These are phyloP conservation scores for Skeletonema potamos DNA, from an alignment of 108 stramenopile genomes.

Conservation along the genomic window DNA sequence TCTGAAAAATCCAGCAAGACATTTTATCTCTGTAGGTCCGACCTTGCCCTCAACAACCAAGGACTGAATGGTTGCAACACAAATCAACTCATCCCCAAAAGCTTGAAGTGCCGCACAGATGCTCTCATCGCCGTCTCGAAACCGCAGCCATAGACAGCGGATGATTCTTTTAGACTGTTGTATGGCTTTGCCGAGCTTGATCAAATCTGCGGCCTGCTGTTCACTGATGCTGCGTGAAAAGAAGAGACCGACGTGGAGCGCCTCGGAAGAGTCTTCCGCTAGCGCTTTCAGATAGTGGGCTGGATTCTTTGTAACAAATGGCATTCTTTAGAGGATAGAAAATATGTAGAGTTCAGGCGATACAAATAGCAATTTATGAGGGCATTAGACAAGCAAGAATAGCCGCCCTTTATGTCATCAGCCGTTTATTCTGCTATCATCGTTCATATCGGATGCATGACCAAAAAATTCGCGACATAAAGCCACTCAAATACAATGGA, in stretches of 20 bases:
- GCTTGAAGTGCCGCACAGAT: constrained; percentile 11
- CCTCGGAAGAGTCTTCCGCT: constrained; percentile 18
- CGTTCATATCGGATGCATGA: too few relatives aligned
- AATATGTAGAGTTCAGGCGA: neutral
- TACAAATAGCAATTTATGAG: neutral
- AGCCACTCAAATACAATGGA: too few relatives aligned
- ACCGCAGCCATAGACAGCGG: constrained; percentile 37
- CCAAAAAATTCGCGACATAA: too few relatives aligned
- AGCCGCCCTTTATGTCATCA: neutral
- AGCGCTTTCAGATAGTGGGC: constrained; percentile 29
- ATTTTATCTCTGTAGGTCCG: constrained; percentile 17
- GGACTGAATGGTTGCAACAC: constrained; percentile 22
- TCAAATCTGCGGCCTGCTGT: constrained; percentile 8
- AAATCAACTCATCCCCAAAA: constrained; percentile 32
- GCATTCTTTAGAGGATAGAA: neutral
- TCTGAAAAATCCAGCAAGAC: constrained; percentile 22
- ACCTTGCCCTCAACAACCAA: constrained; percentile 28
- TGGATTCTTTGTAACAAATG: constrained; percentile 33
- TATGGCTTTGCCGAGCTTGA: constrained; percentile 18
- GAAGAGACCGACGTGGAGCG: constrained; percentile 31
- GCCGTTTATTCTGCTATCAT: too few relatives aligned
- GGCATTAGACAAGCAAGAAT: neutral
- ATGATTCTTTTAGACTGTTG: constrained; percentile 15
- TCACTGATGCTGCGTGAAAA: constrained; percentile 18
- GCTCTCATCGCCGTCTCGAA: constrained; percentile 32